Conservation (phyloP, 164 flowering plant species). For the Litsea cubeba region DNA sequence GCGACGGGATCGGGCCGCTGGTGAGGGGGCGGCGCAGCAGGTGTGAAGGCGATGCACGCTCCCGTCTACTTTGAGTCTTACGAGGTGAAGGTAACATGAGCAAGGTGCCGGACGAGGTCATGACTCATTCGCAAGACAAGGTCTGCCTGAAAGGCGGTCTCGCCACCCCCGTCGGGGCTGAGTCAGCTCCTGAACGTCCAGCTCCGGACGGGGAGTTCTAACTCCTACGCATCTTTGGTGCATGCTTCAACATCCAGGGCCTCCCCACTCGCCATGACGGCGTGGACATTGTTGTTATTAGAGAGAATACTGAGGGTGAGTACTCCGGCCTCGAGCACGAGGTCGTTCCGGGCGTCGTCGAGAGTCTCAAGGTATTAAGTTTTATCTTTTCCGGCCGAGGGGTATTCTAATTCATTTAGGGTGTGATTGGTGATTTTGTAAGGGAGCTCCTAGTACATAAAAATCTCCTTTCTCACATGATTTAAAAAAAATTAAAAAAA, state of each 20-base stretch:
- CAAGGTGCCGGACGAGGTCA: conserved; percentile 46
- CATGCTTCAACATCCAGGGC: conserved; percentile 70
- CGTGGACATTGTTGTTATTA: conserved; percentile 75
- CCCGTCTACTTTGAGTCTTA: conserved; percentile 60
- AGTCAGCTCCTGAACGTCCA: conserved; percentile 66
- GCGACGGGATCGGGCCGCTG: conserved; percentile 78
- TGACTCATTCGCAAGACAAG: conserved; percentile 69
- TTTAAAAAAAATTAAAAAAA: too few relatives aligned
- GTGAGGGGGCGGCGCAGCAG: conserved; percentile 75
- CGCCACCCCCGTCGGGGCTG: conserved; percentile 78
- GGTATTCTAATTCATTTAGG: not conserved
- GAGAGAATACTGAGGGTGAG: conserved; percentile 91
- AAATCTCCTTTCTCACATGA: too few relatives aligned
- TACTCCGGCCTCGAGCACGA: conserved; percentile 85
- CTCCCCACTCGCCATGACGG: conserved; percentile 66
- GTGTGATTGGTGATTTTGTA: too few relatives aligned
- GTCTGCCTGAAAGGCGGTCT: conserved; percentile 88
- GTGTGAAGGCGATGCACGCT: conserved; percentile 39
- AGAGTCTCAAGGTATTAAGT: conserved; percentile 65
- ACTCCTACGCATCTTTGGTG: conserved; percentile 70
- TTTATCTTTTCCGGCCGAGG: not conserved
- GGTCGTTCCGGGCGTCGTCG: conserved; percentile 91
- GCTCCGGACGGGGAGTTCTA: conserved; percentile 74
- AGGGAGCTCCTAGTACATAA: too few relatives aligned
- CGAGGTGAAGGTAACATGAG: conserved; percentile 61